Evolutionary conservation across 768 basidiomycete species (phyloP), one percentile per base, ranked within the genome.

Genomic region (Pleurotus djamor): DNA sequence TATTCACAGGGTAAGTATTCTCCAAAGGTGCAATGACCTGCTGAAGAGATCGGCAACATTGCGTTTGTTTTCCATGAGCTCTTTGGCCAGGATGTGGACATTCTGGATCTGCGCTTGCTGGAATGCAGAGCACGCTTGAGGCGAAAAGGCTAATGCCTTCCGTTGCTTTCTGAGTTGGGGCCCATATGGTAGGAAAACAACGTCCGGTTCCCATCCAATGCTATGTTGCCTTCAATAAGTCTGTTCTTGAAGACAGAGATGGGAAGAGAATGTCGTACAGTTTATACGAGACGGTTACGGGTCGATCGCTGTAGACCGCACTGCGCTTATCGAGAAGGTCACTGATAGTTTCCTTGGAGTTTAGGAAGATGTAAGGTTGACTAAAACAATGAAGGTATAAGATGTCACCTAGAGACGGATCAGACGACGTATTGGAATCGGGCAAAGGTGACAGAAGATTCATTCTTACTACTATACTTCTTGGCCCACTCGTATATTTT

Each of bases 241-340:
- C 21, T 28, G 21, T 28, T 28, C 21, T 28, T 28, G 21, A 28
- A 28, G 21, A 28, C 21, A 28, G 37, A 33, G 49, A 12, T 50
- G 16, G 12, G 13, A 33, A 7, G 17, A 21, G 9, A 33, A 13
- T 16, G 36, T 63, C 66, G 38, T 35, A 68, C 65, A 68, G 52
- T 13, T 68, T 59, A 36, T 58, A 63, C 4, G 67, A 55, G 13
- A 60, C 58, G 38, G 69, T 60, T 7, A 58, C 36, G 5, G 65
- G 68, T n/a, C 65, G 59, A 47, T 67, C 58, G 10, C 75, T 72
- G 59, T 80, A 81, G 21, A 74, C 76, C 13, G 63, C 48, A 16
- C 73, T 71, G 36, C 76, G 65, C 48, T 71, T 77, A 37, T 80
- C 79, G 14, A 80, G 68, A 14, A 81, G 71, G 8, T 81, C 80